Base-by-base conservation (phyloP, 306 rosid species). In the Rosa chinensis region DNA sequence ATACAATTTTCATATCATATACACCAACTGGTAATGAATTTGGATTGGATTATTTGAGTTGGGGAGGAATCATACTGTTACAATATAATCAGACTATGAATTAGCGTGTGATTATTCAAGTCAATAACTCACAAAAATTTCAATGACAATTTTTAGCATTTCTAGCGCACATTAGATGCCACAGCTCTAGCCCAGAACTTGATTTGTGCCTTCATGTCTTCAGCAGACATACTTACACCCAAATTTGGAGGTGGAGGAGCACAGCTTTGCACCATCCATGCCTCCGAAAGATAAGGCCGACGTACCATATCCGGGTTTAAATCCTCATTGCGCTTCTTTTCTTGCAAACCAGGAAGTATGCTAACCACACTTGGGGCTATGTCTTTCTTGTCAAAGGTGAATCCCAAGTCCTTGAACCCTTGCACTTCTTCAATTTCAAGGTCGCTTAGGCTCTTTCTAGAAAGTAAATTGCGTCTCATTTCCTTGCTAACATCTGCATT, bases 171-270 rank as follows among this genome's bases (percentile, higher is more conserved):
- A 63, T 93, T 90, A 35, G 96, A 87, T 23, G 97, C 99, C 74
- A 95, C 97, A 82, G 93, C 67, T 88, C 90, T 89, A 63, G 97
- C 99, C 99, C 99, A 95, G 79, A 89, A 91, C 87, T 86, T 95
- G 87, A 95, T 91, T 35, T 90, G 90, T 74, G 88, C 85, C 84
- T 95, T 92, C 88, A 90, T 83, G 78, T 92, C 89, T 76, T 84
- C 79, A 17, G 89, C 35, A 74, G 97, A 91, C n/a, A 75, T 80
- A 14, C 75, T 73, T 53, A 81, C 21, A 53, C 74, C 87, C 89
- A 90, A 90, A 55, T 79, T 90, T 74, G 98, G 96, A 81, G 87
- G 67, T 72, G 90, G 88, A 71, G 90, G 95, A 74, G 81, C 80
- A 72, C 82, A 81, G 80, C 79, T 84, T 67, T 94, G 97, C 63